Base-by-base conservation (phyloP, 2,329 filamentous ascomycete genomes). In the Penicillium sp. region DNA sequence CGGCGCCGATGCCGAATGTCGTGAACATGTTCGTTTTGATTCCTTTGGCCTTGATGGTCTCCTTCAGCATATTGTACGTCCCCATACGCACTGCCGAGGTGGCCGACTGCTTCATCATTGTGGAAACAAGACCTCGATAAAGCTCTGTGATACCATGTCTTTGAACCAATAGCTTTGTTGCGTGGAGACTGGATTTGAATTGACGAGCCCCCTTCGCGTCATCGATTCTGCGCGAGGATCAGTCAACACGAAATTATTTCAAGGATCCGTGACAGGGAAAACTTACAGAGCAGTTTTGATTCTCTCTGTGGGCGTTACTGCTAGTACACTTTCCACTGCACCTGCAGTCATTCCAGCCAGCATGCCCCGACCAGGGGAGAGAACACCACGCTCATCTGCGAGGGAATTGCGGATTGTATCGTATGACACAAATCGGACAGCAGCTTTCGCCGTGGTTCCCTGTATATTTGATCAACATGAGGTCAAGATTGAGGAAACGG, bases 251-350 rank as follows among this genome's bases (percentile, higher is more conserved):
- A n/a, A 37, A 5, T 9, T 13, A 35, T 39, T 8, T 27, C 11
- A 16, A 22, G 10, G 13, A 22, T 24, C 11, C 19, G 35, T 35
- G n/a, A 27, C 6, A 26, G 14, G 13, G 9, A 44, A 26, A 2
- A 52, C 56, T 44, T 21, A 66, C 66, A 89, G 68, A 0, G 86
- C 86, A 1, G 87, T 90, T 69, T 89, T 90, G 66, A 90, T 84
- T 16, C 87, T 79, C 65, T 90, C 87, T 0, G 85, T 87, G 0
- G 87, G 87, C 2, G 87, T 90, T 1, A 90, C 87, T 1, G 85
- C 86, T n/a, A 83, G 79, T 0, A 87, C 77, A 54, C 81, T 85
- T 19, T 87, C 86, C 0, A 87, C 79, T 0, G 85, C 79, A 0
- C 87, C 87, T 0, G 85, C 83, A 1, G 79, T 74, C 84, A 89